phyloP scores from a whole-genome alignment of 257 asterid genomes.

The Solanum virginianum region DNA sequence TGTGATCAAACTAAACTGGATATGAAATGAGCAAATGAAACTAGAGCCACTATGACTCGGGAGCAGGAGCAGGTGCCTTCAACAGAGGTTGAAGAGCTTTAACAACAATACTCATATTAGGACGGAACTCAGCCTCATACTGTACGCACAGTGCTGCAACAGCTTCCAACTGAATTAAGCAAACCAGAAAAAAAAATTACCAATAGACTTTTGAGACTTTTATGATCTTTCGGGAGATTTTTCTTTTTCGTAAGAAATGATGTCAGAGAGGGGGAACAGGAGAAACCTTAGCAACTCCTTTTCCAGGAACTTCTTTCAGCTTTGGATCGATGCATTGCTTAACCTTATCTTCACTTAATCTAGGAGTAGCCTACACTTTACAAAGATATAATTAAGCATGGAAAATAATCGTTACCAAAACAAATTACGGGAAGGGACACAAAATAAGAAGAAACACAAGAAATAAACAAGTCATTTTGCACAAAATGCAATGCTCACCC shows the following conservation, averaged over 20 bases:
- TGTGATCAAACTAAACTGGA: conserved; percentile 2
- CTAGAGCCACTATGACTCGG: neutral
- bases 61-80: conserved; percentile 4
- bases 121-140: conserved; percentile 25
- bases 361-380: conserved; percentile 13
- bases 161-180: conserved; percentile 17
- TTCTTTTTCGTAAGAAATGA: neutral
- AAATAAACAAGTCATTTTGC: neutral
- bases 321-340: conserved; percentile 27
- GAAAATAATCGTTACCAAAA: neutral
- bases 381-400: neutral
- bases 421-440: neutral
- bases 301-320: conserved; percentile 7
- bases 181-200: neutral
- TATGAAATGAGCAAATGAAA: conserved; percentile 8
- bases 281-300: conserved; percentile 9
- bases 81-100: conserved; percentile 26
- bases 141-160: conserved; percentile 32
- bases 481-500: neutral
- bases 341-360: conserved; percentile 31
- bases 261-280: neutral
- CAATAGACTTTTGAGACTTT: neutral
- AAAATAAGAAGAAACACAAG: neutral
- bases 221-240: neutral
- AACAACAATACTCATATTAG: conserved; percentile 28